Conservation (phyloP, 768 basidiomycete genomes). For the Gautieria morchelliformis region DNA sequence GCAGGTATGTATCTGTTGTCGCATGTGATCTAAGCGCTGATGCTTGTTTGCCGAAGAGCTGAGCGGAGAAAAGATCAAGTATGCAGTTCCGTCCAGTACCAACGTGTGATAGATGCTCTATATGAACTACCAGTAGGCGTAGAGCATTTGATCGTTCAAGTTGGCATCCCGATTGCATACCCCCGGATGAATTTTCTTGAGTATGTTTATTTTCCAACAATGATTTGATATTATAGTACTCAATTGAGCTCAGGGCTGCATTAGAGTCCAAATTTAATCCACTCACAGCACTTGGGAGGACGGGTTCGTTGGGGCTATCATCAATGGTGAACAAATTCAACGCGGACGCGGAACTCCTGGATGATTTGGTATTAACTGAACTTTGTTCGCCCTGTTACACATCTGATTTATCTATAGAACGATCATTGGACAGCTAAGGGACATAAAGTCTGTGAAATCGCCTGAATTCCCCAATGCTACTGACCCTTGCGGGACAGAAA, state of each 20-base stretch:
- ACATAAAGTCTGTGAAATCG: conserved; percentile 48
- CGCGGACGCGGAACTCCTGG: conserved; percentile 84
- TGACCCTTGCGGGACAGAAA: conserved; percentile 35
- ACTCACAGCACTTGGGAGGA: conserved; percentile 61
- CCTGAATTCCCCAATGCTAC: neutral
- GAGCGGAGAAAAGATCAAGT: conserved; percentile 80
- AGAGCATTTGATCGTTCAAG: conserved; percentile 76
- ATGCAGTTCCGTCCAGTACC: conserved; percentile 66
- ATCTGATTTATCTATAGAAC: conserved; percentile 37
- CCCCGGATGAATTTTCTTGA: conserved; percentile 89
- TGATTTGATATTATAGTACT: conserved; percentile 20
- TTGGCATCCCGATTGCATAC: conserved; percentile 86
- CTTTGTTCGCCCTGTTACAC: neutral
- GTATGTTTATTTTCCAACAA: conserved; percentile 6
- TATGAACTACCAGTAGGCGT: conserved; percentile 49
- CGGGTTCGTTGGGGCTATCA: conserved; percentile 55
- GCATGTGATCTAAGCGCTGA: neutral
- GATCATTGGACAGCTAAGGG: conserved; percentile 85
- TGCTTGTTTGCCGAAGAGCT: conserved; percentile 41
- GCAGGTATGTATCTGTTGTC: conserved; percentile 48
- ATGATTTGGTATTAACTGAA: conserved; percentile 59
- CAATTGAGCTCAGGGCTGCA: conserved; percentile 22
- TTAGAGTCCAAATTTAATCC: conserved; percentile 82
- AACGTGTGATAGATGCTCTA: conserved; percentile 58
- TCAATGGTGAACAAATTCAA: conserved; percentile 89